Base-by-base conservation (phyloP, 345 rosid species). In the Bretschneidera sinensis region DNA sequence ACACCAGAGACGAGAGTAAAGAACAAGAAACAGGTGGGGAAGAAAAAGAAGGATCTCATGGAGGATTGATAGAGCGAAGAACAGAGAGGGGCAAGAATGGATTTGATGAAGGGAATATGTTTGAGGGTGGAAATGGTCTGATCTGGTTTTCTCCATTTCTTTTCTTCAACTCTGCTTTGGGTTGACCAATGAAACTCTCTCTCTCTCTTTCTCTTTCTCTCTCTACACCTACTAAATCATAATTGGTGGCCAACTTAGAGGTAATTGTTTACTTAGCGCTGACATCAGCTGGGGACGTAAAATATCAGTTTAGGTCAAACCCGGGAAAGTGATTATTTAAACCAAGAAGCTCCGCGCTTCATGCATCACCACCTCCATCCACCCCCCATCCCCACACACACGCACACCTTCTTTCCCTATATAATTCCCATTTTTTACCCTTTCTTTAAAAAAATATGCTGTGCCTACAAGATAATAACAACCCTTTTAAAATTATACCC, bases 11-110 rank as follows among this genome's bases (percentile, higher is more conserved):
- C 80, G 47, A 71, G 68, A 63, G 69, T 19, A 68, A 65, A 59
- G 56, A 76, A 63, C 9, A 81, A 73, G 62, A 85, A 76, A 74
- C 55, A 47, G 24, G 47, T 43, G 35, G 55, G 53, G 13, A 82
- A 62, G 56, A 75, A 62, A 2, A 73, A 25, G 24, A 78, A 24
- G 68, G 45, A 45, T 66, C 71, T 86, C 97, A 91, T 84, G 47
- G 65, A 69, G 64, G 59, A 23, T 63, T 25, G 62, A 8, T 18
- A 48, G 64, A 60, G 31, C 1, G 15, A 63, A 55, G 35, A 72
- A 63, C 24, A 51, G 23, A 51, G 34, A 54, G 58, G 59, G 63
- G 64, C 57, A 51, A 24, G 58, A 2, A 66, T 14, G 56, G 52
- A 61, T 48, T 17, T 62, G 62, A 43, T 54, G 62, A 43, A 31